Percentiles rank a stretch among this genome's conserved stretches.
Conservation (phyloP, 2,329 filamentous ascomycete species). For the Hymenoscyphus albidus region DNA sequence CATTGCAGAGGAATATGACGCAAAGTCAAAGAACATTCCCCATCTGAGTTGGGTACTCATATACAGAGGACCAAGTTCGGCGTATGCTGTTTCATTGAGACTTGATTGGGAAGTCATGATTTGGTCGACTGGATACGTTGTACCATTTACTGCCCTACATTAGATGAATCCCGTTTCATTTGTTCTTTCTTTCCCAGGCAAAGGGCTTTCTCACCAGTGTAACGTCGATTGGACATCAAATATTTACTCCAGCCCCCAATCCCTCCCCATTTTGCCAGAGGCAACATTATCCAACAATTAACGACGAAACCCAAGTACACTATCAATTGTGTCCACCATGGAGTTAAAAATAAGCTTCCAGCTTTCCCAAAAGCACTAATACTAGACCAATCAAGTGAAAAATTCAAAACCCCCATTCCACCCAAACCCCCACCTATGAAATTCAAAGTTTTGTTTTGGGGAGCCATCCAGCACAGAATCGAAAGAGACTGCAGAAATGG, state of each 20-base stretch:
- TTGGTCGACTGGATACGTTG: conserved; percentile 34
- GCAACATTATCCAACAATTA: conserved; percentile 56
- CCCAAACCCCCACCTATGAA: conserved; percentile 59
- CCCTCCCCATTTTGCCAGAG: conserved; percentile 55
- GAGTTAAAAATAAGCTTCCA: conserved; percentile 50
- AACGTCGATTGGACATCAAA: conserved; percentile 56
- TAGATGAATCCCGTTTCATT: not conserved
- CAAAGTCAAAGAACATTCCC: conserved; percentile 58
- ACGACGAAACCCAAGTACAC: conserved; percentile 52
- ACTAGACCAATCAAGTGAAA: conserved; percentile 59
- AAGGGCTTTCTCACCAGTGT: conserved; percentile 40
- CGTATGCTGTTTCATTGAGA: conserved; percentile 41
- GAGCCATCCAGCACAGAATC: conserved; percentile 62
- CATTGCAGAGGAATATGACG: conserved; percentile 54
- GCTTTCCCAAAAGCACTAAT: conserved; percentile 44
- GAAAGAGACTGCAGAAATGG: conserved; percentile 57
- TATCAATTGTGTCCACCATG: conserved; percentile 57
- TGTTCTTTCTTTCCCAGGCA: too few species aligned
- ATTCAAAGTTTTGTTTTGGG: conserved; percentile 53
- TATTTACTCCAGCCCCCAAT: conserved; percentile 47
- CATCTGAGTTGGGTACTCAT: conserved; percentile 55
- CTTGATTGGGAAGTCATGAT: conserved; percentile 36
- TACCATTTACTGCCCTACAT: conserved; percentile 32
- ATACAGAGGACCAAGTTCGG: conserved; percentile 51
- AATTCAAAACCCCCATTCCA: conserved; percentile 58